These are phyloP conservation scores for Rhizodiscina lignyota DNA, from an alignment of 495 filamentous ascomycete species.

Conservation along the genomic window DNA sequence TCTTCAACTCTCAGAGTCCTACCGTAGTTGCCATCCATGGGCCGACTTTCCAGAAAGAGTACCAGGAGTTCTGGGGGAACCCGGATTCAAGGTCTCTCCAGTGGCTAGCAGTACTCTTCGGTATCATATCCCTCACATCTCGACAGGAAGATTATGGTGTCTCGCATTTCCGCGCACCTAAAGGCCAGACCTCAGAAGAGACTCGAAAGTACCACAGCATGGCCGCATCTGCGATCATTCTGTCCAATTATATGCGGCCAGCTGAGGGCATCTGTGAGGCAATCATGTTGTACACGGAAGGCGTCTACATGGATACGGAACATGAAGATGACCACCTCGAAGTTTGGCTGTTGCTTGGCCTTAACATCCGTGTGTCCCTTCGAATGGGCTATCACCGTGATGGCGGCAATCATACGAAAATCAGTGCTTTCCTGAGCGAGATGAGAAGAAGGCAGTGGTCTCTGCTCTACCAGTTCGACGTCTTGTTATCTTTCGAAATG, in stretches of 20 bases:
- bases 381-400: conserved; percentile 25
- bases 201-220: conserved; percentile 12
- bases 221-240: conserved; percentile 15
- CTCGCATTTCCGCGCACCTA: neutral
- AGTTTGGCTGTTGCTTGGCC: conserved; percentile 19
- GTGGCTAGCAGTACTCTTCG: conserved; percentile 21
- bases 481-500: conserved; percentile 18
- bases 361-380: conserved; percentile 16
- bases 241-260: conserved; percentile 17
- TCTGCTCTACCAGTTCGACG: conserved; percentile 17
- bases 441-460: conserved; percentile 20
- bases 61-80: conserved; percentile 20
- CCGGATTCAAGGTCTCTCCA: conserved; percentile 14
- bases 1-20: conserved; percentile 17
- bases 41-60: conserved; percentile 22
- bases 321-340: conserved; percentile 15
- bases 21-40: conserved; percentile 14
- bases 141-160: neutral
- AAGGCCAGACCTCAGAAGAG: neutral
- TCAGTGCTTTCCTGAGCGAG: conserved; percentile 19
- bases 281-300: conserved; percentile 16
- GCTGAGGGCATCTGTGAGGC: conserved; percentile 19
- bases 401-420: conserved; percentile 15
- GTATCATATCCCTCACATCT: conserved; percentile 16
- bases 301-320: conserved; percentile 14